Evolutionary conservation across 805 yeast genomes (phyloP).

Genomic region (Cyberlindnera meyerae): DNA sequence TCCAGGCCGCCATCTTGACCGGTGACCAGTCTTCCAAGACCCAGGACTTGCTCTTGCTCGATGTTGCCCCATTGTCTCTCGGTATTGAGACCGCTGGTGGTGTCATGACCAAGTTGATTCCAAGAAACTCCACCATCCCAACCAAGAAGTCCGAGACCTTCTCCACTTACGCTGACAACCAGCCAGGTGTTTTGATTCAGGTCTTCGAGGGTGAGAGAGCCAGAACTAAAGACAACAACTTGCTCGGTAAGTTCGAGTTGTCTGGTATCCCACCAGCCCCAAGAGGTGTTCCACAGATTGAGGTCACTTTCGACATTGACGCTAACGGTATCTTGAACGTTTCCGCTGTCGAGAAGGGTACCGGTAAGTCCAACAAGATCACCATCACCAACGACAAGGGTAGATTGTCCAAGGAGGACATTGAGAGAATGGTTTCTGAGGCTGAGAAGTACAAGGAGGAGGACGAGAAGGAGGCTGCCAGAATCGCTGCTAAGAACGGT

Average conservation of each 20-base stretch:
- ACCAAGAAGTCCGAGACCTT: slow-evolving; percentile 95
- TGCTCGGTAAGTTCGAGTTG: slow-evolving; percentile 95
- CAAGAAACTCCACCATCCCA: slow-evolving; percentile 96
- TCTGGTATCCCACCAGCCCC: slow-evolving; percentile 98
- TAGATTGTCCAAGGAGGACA: slow-evolving; percentile 95
- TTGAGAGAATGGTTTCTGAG: slow-evolving; percentile 95
- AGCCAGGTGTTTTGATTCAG: slow-evolving; percentile 97
- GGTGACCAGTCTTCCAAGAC: slow-evolving; percentile 97
- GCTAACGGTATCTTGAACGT: slow-evolving; percentile 97
- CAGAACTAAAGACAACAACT: slow-evolving; percentile 90
- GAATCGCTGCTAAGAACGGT: slow-evolving; percentile 92
- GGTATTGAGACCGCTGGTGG: slow-evolving; percentile 99
- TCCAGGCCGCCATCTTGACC: slow-evolving; percentile 93
- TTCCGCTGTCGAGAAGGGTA: slow-evolving; percentile 95
- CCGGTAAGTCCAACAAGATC: slow-evolving; percentile 95
- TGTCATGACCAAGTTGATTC: slow-evolving; percentile 96
- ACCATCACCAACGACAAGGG: slow-evolving; percentile 99
- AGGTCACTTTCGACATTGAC: slow-evolving; percentile 94
- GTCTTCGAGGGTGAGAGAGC: slow-evolving; percentile 99
- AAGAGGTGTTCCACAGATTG: slow-evolving; percentile 98
- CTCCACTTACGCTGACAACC: slow-evolving; percentile 97
- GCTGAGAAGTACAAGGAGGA: slow-evolving; percentile 97
- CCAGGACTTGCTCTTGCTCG: slow-evolving; percentile 88
- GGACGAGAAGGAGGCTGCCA: slow-evolving; percentile 90
- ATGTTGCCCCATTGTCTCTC: slow-evolving; percentile 94